Evolutionary conservation across 371 early-diverging fungal genomes (phyloP).

Genomic region (Phascolomyces articulosus): DNA sequence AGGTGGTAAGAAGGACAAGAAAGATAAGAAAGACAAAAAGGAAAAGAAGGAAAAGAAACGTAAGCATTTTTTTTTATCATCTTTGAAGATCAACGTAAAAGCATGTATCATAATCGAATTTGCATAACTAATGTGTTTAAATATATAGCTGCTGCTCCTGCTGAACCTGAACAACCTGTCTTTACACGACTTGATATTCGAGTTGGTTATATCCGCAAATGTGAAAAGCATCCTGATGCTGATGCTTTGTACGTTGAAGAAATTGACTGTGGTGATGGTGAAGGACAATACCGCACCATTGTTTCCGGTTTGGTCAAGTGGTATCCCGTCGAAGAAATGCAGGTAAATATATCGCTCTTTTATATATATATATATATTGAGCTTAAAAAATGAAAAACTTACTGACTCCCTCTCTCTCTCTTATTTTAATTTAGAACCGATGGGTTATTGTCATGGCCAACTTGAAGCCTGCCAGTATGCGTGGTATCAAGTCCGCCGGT

Average conservation of each 20-base stretch:
- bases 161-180: slow-evolving; percentile 61
- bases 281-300: slow-evolving; percentile 84
- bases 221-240: slow-evolving; percentile 90
- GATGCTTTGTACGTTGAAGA: slow-evolving; percentile 94
- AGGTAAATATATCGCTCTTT: slow-evolving; percentile 26
- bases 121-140: slow-evolving; percentile 2
- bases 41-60: slow-evolving; percentile 53
- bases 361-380: background rate
- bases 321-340: slow-evolving; percentile 88
- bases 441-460: slow-evolving; percentile 62
- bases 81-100: background rate
- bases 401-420: too few species aligned
- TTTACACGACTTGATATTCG: slow-evolving; percentile 90
- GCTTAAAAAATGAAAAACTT: too few species aligned
- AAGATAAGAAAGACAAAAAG: slow-evolving; percentile 65
- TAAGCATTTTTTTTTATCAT: background rate
- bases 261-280: slow-evolving; percentile 85
- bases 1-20: slow-evolving; percentile 25
- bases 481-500: slow-evolving; percentile 92
- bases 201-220: slow-evolving; percentile 86
- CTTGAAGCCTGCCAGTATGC: slow-evolving; percentile 95
- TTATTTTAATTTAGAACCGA: slow-evolving; percentile 28
- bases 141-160: slow-evolving; percentile 37
- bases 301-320: slow-evolving; percentile 94
- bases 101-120: background rate